These are phyloP conservation scores for Galerina sulciceps DNA, from an alignment of 768 basidiomycete genomes.

Conservation along the genomic window DNA sequence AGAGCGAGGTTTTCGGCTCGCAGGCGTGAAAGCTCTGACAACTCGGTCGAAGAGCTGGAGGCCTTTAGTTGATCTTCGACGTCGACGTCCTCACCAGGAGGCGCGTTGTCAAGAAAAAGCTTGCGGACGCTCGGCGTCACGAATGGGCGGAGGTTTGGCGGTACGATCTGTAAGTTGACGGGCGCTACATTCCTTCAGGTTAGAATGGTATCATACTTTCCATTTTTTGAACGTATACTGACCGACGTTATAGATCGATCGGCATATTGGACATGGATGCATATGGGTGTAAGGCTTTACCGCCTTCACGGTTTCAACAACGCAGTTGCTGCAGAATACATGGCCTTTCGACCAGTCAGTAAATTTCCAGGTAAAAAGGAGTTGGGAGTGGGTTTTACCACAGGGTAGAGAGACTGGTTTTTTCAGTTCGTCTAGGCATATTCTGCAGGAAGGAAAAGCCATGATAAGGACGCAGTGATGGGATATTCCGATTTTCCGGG, in stretches of 20 bases:
- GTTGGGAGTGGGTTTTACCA: slow-evolving; percentile 43
- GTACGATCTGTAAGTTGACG: slow-evolving; percentile 52
- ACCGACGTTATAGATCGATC: slow-evolving; percentile 60
- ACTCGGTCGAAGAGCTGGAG: slow-evolving; percentile 3
- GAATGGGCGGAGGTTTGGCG: slow-evolving; percentile 62
- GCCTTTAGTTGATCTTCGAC: slow-evolving; percentile 5
- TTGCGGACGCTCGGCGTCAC: slow-evolving; percentile 61
- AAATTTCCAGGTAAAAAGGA: background rate
- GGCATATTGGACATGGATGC: slow-evolving; percentile 64
- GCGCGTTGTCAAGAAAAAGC: slow-evolving; percentile 48
- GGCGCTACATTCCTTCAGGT: slow-evolving; percentile 36
- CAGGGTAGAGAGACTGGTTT: slow-evolving; percentile 66
- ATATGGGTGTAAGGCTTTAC: slow-evolving; percentile 47
- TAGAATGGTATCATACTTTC: background rate
- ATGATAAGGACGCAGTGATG: slow-evolving; percentile 21
- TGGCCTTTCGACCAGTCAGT: slow-evolving; percentile 46
- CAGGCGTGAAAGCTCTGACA: slow-evolving; percentile 43
- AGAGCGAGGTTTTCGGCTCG: slow-evolving; percentile 47
- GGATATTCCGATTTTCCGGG: slow-evolving; percentile 18
- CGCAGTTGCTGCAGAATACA: slow-evolving; percentile 66
- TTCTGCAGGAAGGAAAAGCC: slow-evolving; percentile 51
- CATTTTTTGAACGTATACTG: slow-evolving; percentile 16
- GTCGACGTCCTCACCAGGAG: slow-evolving; percentile 17
- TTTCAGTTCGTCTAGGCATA: slow-evolving; percentile 60
- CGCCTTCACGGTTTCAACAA: slow-evolving; percentile 52